Evolutionary conservation across 306 rosid species (phyloP).

Genomic region (Fragaria vesca): DNA sequence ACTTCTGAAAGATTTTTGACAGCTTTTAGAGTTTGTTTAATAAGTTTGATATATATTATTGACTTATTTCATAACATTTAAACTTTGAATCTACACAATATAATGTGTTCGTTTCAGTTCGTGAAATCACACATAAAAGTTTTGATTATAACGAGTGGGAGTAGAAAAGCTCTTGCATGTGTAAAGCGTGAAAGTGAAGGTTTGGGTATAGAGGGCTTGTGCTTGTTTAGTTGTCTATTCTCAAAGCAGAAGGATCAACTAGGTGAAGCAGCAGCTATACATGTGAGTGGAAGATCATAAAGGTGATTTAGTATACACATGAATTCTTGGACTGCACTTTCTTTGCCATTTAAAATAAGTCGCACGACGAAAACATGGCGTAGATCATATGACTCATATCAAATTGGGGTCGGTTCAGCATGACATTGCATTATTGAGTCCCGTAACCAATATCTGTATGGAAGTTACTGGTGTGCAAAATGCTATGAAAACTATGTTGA

Average conservation of each 20-base stretch:
- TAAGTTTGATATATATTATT: not conserved
- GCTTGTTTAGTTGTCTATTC: not conserved
- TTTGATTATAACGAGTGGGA: not conserved
- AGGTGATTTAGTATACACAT: not conserved
- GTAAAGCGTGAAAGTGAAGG: slow-evolving; percentile 1
- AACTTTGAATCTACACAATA: not conserved
- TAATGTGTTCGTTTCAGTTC: not conserved
- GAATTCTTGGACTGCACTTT: not conserved
- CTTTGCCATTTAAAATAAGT: not conserved
- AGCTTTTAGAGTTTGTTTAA: not conserved
- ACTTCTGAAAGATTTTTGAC: not conserved
- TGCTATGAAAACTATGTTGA: not conserved
- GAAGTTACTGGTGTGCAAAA: not conserved
- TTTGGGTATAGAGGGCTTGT: not conserved
- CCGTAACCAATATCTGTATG: not conserved
- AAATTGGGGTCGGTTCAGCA: slow-evolving; percentile 1
- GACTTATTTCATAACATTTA: not conserved
- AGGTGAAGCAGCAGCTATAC: not conserved
- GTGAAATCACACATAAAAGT: not conserved
- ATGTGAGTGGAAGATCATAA: slow-evolving; percentile 6
- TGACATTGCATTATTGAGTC: not conserved
- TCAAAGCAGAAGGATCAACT: not conserved
- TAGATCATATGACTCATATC: not conserved
- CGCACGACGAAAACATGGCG: slow-evolving; percentile 14
- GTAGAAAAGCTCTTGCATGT: not conserved